Percentiles rank a stretch among this genome's conserved stretches.
These are phyloP conservation scores for Hypoxylon lienhwacheense DNA, from an alignment of 495 filamentous ascomycete species.

Conservation along the genomic window DNA sequence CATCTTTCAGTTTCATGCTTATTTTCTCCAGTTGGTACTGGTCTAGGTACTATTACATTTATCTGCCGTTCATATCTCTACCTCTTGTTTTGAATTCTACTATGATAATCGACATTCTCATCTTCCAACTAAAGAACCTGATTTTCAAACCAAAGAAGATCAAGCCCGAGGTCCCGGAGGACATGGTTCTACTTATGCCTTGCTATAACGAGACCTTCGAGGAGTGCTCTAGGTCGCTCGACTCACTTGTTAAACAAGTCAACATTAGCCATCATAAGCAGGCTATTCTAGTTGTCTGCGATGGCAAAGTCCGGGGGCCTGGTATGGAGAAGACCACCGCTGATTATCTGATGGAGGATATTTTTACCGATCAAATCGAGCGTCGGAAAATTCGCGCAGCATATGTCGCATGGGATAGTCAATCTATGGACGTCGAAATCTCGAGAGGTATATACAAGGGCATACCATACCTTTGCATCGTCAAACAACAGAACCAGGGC, in stretches of 20 bases:
- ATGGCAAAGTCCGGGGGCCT: constrained; percentile 75
- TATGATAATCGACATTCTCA: constrained; percentile 28
- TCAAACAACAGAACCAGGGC: constrained; percentile 75
- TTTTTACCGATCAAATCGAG: constrained; percentile 67
- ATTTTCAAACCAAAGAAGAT: constrained; percentile 24
- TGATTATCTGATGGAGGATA: constrained; percentile 64
- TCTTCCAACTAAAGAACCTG: constrained; percentile 21
- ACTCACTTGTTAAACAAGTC: constrained; percentile 38
- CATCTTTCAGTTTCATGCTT: constrained; percentile 21
- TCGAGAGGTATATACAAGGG: constrained; percentile 73
- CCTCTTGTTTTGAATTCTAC: constrained; percentile 33
- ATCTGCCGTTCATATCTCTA: constrained; percentile 34
- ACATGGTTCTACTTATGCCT: constrained; percentile 38
- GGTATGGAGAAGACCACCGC: constrained; percentile 71
- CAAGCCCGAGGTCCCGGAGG: constrained; percentile 29
- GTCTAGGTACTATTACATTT: constrained; percentile 32
- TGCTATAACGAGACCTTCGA: constrained; percentile 42
- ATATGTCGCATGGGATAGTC: constrained; percentile 65
- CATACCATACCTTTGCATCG: constrained; percentile 58
- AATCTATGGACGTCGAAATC: constrained; percentile 73
- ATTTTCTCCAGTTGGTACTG: constrained; percentile 37
- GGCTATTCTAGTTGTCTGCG: constrained; percentile 71
- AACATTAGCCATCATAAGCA: constrained; percentile 54
- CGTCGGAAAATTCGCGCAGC: constrained; percentile 63
- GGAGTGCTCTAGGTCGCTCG: constrained; percentile 34